These are phyloP conservation scores for Fallopia convolvulus DNA, from an alignment of 148 eudicot genomes.

Conservation along the genomic window DNA sequence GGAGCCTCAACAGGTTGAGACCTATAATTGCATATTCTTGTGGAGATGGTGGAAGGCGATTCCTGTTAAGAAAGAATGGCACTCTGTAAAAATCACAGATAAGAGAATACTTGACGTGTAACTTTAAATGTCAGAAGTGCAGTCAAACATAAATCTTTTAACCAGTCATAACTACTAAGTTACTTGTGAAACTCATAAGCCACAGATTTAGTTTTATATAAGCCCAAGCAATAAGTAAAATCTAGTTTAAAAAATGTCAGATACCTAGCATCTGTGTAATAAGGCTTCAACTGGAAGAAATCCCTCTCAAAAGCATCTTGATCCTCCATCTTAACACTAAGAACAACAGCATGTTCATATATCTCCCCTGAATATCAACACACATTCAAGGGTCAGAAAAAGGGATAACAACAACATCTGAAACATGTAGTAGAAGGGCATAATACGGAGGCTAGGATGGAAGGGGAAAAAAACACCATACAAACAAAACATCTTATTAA, in stretches of 20 bases:
- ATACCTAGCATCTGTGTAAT: conserved; percentile 87
- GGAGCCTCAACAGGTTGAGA: conserved; percentile 82
- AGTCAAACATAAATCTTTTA: not conserved
- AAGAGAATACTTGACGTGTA: not conserved
- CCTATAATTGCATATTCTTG: conserved; percentile 83
- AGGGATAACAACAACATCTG: not conserved
- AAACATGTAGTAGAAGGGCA: not conserved
- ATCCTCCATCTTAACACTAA: conserved; percentile 91
- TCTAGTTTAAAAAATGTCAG: not conserved
- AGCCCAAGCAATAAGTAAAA: not conserved
- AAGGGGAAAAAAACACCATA: not conserved
- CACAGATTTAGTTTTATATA: not conserved
- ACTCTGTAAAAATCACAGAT: not conserved
- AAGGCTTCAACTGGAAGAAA: conserved; percentile 90
- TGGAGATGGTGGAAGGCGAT: conserved; percentile 58
- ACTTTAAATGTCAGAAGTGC: not conserved
- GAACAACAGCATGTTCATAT: conserved; percentile 88
- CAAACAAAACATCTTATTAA: not conserved
- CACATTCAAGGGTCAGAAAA: conserved; percentile 2
- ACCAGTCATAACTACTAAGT: not conserved
- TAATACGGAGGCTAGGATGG: not conserved
- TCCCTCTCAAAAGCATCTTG: conserved; percentile 95
- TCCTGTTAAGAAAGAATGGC: conserved; percentile 26
- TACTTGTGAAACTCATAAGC: not conserved
- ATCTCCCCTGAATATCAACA: conserved; percentile 59